Conservation (phyloP, 352 stramenopile genomes). For the Phytophthora capsici region DNA sequence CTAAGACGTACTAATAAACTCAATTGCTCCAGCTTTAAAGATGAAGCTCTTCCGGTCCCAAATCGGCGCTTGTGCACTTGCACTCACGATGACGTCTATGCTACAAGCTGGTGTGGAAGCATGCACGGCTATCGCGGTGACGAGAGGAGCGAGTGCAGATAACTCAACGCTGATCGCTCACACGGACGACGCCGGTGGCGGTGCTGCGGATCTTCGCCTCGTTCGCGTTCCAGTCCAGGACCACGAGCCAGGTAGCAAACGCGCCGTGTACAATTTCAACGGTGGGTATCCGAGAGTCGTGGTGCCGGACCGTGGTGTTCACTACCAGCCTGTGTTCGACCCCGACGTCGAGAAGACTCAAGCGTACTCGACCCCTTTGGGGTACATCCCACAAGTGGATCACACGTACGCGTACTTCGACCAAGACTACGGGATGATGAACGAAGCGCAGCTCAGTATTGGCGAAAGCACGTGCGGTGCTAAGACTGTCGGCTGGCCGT, state of each 20-base stretch:
- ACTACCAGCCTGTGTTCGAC: constrained; percentile 57
- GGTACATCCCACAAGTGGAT: constrained; percentile 89
- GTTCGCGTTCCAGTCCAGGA: constrained; percentile 91
- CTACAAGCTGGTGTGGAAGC: constrained; percentile 34
- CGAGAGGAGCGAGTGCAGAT: constrained; percentile 72
- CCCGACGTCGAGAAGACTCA: constrained; percentile 27
- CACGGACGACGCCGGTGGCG: constrained; percentile 81
- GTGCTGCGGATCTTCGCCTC: constrained; percentile 90
- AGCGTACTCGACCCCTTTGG: constrained; percentile 61
- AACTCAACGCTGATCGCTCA: constrained; percentile 91
- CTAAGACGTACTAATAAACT: constrained; percentile 6
- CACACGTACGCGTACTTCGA: constrained; percentile 95
- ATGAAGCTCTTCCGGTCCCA: constrained; percentile 32
- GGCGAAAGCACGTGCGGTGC: constrained; percentile 94
- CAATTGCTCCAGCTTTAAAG: neutral
- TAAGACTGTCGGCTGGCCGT: constrained; percentile 78
- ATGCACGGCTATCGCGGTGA: constrained; percentile 92
- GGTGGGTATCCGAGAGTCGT: constrained; percentile 82
- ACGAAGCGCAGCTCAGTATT: constrained; percentile 94
- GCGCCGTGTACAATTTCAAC: constrained; percentile 75
- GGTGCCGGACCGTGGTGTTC: constrained; percentile 61
- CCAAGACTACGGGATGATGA: constrained; percentile 95
- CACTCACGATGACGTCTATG: constrained; percentile 12
- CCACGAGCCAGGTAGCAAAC: constrained; percentile 42
- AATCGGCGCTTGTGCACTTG: constrained; percentile 6